Conservation (phyloP, 371 early-diverging fungal genomes). For the Apophysomyces ossiformis region DNA sequence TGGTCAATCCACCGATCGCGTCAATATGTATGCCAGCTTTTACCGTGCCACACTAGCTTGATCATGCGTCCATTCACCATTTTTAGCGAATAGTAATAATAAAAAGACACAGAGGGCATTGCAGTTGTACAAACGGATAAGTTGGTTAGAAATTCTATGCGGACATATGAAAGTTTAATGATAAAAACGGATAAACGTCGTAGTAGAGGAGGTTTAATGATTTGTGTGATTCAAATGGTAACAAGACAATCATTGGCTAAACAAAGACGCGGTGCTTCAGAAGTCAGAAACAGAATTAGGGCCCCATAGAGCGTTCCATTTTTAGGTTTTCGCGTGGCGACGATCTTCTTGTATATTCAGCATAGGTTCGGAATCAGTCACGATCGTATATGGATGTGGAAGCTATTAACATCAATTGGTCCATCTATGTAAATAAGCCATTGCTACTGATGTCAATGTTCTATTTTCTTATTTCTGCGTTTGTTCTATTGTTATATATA, state of each 20-base stretch:
- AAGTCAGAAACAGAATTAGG: not conserved
- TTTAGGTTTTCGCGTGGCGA: conserved; percentile 7
- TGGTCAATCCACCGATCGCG: conserved; percentile 75
- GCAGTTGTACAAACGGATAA: conserved; percentile 4
- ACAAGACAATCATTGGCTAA: not conserved
- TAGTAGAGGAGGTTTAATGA: not conserved
- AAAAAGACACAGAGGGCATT: not conserved
- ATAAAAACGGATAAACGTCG: not conserved
- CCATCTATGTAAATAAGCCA: not conserved
- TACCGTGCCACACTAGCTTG: conserved; percentile 43
- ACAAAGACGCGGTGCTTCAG: not conserved
- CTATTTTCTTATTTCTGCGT: not conserved
- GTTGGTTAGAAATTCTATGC: conserved; percentile 8
- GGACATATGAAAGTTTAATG: not conserved
- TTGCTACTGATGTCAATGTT: not conserved
- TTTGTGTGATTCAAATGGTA: not conserved
- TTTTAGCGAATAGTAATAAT: conserved; percentile 3
- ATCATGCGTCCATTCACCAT: conserved; percentile 2
- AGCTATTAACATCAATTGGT: not conserved
- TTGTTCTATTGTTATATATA: not conserved
- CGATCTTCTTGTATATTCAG: not conserved
- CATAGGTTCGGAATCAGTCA: not conserved
- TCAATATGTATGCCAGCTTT: conserved; percentile 87
- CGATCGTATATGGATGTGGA: not conserved
- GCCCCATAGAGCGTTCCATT: not conserved